These are phyloP conservation scores for Paramecium sexaurelia DNA, from an alignment of 73 alveolate genomes.

Conservation along the genomic window DNA sequence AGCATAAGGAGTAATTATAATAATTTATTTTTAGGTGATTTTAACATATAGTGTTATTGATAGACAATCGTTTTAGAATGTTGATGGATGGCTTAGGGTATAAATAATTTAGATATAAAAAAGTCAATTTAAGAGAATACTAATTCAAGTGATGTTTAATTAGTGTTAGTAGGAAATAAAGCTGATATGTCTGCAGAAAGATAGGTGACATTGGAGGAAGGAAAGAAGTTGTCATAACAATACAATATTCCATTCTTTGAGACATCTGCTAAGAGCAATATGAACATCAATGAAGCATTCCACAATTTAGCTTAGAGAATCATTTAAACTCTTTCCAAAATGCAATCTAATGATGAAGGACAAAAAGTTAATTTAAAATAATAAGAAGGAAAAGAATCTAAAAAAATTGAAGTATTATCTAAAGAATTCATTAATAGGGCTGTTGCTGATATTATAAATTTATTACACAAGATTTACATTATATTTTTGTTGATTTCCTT, in stretches of 20 bases:
- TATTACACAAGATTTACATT: neutral
- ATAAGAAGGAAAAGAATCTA: neutral
- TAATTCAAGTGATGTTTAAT: conserved; percentile 13
- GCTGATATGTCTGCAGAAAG: conserved; percentile 71
- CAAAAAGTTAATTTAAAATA: neutral
- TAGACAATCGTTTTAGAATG: conserved; percentile 69
- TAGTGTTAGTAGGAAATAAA: conserved; percentile 71
- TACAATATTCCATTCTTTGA: conserved; percentile 85
- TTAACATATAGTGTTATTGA: conserved; percentile 69
- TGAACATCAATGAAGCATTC: conserved; percentile 79
- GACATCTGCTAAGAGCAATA: conserved; percentile 86
- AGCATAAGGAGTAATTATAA: conserved; percentile 55
- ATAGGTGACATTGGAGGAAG: conserved; percentile 75
- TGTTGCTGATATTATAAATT: conserved; percentile 33
- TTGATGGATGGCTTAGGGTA: conserved; percentile 70
- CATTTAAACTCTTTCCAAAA: conserved; percentile 17
- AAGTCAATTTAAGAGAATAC: conserved; percentile 49
- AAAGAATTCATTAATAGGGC: neutral
- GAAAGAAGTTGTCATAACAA: conserved; percentile 74
- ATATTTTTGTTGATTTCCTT: neutral
- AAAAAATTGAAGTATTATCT: neutral
- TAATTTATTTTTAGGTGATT: conserved; percentile 44
- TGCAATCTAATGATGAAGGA: neutral
- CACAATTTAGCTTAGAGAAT: conserved; percentile 48
- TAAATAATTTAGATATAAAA: neutral